Conservation (phyloP, 768 basidiomycete species). For the Termitomyces bulborhizus region DNA sequence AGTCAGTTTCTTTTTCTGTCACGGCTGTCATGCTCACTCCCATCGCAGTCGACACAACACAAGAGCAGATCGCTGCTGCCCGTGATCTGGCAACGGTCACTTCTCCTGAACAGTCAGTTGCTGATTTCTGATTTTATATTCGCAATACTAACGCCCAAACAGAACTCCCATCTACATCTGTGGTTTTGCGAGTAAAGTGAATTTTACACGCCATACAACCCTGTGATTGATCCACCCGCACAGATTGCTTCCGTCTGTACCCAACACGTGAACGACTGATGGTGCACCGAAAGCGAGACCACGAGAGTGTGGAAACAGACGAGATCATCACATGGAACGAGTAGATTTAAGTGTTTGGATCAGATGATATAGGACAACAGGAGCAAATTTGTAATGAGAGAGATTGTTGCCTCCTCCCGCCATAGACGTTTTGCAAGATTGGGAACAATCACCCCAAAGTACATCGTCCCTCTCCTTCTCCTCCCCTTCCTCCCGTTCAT, state of each 20-base stretch:
- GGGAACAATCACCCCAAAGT: conserved; percentile 17
- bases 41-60: conserved; percentile 44
- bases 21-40: not conserved
- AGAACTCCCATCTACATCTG: conserved; percentile 85
- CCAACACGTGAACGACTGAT: conserved; percentile 64
- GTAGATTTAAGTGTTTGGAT: not conserved
- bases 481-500: conserved; percentile 12
- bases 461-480: conserved; percentile 9
- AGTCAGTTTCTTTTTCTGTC: conserved; percentile 24
- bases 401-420: not conserved
- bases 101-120: conserved; percentile 50
- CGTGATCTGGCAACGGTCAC: conserved; percentile 50
- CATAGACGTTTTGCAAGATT: conserved; percentile 7
- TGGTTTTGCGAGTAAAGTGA: conserved; percentile 44
- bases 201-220: too few relatives aligned
- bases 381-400: conserved; percentile 4
- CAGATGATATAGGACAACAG: not conserved
- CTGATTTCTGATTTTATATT: not conserved
- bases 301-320: conserved; percentile 46
- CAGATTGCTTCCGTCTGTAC: conserved; percentile 68
- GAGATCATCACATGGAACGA: conserved; percentile 69
- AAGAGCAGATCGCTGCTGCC: conserved; percentile 44
- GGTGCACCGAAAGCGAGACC: conserved; percentile 69
- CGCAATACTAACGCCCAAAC: not conserved
- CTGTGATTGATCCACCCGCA: too few relatives aligned